Evolutionary conservation across 148 eudicot genomes (phyloP), one percentile per base, ranked within the genome.

Genomic region (Dysphania ambrosioides): DNA sequence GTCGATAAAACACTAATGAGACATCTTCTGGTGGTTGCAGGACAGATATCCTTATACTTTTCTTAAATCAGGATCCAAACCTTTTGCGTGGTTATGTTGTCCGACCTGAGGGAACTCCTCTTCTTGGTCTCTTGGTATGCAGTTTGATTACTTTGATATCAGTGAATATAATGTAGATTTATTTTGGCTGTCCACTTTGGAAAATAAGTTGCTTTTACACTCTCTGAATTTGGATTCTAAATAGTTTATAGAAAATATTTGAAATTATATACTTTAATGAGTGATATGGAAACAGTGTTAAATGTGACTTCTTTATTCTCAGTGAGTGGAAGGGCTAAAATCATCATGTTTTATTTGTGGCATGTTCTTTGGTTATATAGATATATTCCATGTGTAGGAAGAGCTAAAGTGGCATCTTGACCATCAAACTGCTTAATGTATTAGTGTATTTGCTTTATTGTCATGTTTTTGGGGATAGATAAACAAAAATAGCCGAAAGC

Each of bases 41-140:
- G 94, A 88, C 99, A 88, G 99, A 96, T 85, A 96, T 92, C 71
- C 92, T 96, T 77, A 85, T 90, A 68, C 89, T 90, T 79, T 85
- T 90, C 81, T 63, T 90, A 76, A 96, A 85, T 83, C 99, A 90
- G 81, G 99, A 96, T 81, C 81, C 97, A 77, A 89, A 83, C 78
- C 87, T 96, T 81, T 85, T 90, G 87, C 97, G 93, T 32, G 83
- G 94, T 60, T 86, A 87, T 83, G 94, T 89, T 71, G 80, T 82
- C 75, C 85, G 90, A 55, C 94, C 85, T 74, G 97, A 96, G 65
- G 99, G 97, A 57, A 63, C 53, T 71, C 83, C 87, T 73, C 83
- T 96, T 70, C 87, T 96, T 83, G 97, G 99, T 83, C 97, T 88
- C 70, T 77, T 96, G 99, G 99, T 96, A 84, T 68, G 87, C 68